Evolutionary conservation across 2,329 filamentous ascomycete genomes (phyloP).

Genomic region (Colletotrichum musae): DNA sequence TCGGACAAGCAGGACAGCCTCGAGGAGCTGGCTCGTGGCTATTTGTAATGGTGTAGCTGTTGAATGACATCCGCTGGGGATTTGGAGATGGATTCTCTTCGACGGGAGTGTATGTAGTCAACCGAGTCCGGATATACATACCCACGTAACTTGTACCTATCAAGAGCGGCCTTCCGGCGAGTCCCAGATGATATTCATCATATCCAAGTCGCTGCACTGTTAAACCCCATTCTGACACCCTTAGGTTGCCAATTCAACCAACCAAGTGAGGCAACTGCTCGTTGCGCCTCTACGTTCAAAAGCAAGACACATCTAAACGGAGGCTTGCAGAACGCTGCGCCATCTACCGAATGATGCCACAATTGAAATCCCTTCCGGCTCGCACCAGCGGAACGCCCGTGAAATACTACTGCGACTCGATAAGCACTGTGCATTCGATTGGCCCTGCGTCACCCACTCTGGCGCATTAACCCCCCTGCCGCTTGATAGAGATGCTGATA

Average conservation of each 20-base stretch:
- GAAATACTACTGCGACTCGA: slow-evolving; percentile 6
- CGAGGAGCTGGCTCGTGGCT: slow-evolving; percentile 52
- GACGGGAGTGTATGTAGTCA: neutral
- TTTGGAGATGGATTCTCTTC: neutral
- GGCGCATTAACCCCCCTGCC: slow-evolving; percentile 24
- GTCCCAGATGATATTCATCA: no score
- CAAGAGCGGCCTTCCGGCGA: no score
- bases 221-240: no score
- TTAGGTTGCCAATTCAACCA: no score
- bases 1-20: slow-evolving; percentile 68
- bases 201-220: no score
- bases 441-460: slow-evolving; percentile 22
- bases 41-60: neutral
- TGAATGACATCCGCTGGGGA: neutral
- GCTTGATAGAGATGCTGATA: slow-evolving; percentile 18
- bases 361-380: neutral
- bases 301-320: neutral
- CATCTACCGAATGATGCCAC: slow-evolving; percentile 5
- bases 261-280: no score
- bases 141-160: no score
- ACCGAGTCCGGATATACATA: neutral
- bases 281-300: no score
- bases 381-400: slow-evolving; percentile 6
- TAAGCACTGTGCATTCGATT: slow-evolving; percentile 34
- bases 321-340: neutral